A percentile compares a stretch with the other conserved stretches of the same genome.
These are phyloP conservation scores for Prunus fruticosa DNA, from an alignment of 306 rosid species.

Conservation along the genomic window DNA sequence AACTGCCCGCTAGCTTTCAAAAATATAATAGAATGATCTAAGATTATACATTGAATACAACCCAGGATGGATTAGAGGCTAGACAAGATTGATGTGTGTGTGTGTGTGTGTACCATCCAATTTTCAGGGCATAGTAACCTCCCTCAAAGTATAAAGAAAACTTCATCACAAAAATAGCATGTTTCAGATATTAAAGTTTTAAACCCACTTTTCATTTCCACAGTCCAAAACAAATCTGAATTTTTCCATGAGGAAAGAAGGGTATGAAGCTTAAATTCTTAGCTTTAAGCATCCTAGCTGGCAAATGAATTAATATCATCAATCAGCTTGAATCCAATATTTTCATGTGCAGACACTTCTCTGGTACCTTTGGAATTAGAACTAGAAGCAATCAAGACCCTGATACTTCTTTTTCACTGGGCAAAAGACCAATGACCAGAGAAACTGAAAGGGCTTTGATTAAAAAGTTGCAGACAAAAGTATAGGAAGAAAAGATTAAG, in stretches of 20 bases:
- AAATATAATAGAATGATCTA: background rate
- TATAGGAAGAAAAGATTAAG: background rate
- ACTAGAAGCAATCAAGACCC: background rate
- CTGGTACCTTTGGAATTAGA: background rate
- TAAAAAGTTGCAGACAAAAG: background rate
- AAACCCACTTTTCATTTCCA: background rate
- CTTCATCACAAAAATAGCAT: background rate
- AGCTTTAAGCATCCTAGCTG: background rate
- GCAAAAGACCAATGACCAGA: background rate
- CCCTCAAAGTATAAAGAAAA: background rate
- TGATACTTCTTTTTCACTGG: background rate
- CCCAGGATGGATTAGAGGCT: background rate
- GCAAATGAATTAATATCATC: background rate
- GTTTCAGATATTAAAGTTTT: background rate
- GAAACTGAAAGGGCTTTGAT: background rate
- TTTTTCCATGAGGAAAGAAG: background rate
- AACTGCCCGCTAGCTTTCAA: background rate
- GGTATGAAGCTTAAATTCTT: background rate
- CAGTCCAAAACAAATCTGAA: background rate
- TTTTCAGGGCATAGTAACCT: background rate
- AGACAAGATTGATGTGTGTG: background rate
- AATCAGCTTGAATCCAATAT: background rate
- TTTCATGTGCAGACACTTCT: background rate
- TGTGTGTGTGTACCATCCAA: background rate
- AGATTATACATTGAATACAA: no score